Base-by-base conservation (phyloP, 2,329 filamentous ascomycete species). In the Fusarium albosuccineum region DNA sequence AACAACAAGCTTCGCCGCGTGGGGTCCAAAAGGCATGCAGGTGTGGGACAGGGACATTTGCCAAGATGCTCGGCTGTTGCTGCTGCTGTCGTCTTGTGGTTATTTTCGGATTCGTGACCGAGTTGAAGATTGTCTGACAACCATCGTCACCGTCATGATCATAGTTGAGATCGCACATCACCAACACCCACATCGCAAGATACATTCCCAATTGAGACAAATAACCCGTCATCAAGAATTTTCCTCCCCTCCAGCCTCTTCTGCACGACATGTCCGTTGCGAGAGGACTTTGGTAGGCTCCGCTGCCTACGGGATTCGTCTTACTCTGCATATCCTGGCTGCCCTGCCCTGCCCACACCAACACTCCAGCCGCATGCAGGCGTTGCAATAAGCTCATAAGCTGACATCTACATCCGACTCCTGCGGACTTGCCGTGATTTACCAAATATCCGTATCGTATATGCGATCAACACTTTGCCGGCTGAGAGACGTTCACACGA, bases 1-100 rank as follows among this genome's bases (percentile, higher is more conserved):
- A 69, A 71, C 57, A 65, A 60, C 70, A 72, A 72, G 70, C 70
- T 72, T 72, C 67, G 64, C 65, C 39, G 63, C 66, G 68, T 72
- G 70, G 70, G 70, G 67, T 33, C 30, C 30, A 33, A 33, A 33
- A 33, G 30, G 30, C 30, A 33, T 33, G 30, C 6, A 33, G 11
- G 22, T 22, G 22, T 22, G 22, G 22, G 22, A 22, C 22, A 22
- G 22, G 22, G 30, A 33, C 8, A 11, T 33, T 33, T 33, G 30
- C 30, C 30, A 33, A 33, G 30, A 33, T 33, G 30, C 30, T 11
- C 30, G 22, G 22, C 22, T 22, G 22, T 22, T 22, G 22, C 30
- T 33, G 30, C 9, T 9, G 30, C 11, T 33, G 8, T 33, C 9
- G 30, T 33, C 30, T 9, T 33, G 30, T 22, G 30, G 8, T 33